These are phyloP conservation scores for Trichoderma gracile DNA, from an alignment of 2,329 filamentous ascomycete species.

Conservation along the genomic window DNA sequence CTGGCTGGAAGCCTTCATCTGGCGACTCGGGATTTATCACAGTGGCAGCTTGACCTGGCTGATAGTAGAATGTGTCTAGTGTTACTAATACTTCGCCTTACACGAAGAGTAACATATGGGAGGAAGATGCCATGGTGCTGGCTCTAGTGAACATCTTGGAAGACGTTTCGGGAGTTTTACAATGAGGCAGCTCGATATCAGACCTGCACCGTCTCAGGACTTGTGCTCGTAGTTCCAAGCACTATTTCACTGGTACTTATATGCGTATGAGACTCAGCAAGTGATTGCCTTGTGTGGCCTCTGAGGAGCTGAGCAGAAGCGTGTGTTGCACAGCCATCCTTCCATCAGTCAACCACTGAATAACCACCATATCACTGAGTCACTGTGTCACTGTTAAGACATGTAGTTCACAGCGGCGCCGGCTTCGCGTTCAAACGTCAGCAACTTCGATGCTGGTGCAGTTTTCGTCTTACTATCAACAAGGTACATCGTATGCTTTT, in stretches of 20 bases:
- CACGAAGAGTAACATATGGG: too few relatives aligned
- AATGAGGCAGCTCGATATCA: too few relatives aligned
- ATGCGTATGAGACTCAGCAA: background rate
- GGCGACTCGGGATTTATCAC: too few relatives aligned
- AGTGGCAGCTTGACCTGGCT: too few relatives aligned
- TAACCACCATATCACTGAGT: background rate
- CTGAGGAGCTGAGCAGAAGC: too few relatives aligned
- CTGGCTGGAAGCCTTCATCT: too few relatives aligned
- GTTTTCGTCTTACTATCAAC: slow-evolving; percentile 43
- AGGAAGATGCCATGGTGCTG: too few relatives aligned
- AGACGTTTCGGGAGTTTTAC: too few relatives aligned
- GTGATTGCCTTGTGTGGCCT: background rate
- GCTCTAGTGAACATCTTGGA: too few relatives aligned
- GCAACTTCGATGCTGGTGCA: slow-evolving; percentile 17
- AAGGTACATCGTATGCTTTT: slow-evolving; percentile 35
- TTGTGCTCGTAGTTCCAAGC: slow-evolving; percentile 14
- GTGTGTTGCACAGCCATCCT: too few relatives aligned
- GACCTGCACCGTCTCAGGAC: background rate
- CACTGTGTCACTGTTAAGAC: background rate
- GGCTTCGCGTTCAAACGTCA: background rate
- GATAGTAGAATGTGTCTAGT: background rate
- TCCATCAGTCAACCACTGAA: too few relatives aligned
- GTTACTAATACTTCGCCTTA: background rate
- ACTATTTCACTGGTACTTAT: background rate
- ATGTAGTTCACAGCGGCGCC: background rate